A percentile compares a stretch with the other conserved stretches of the same genome.
phyloP scores from a whole-genome alignment of 202 grass and related monocot genomes.

The Hordeum pubiflorum region DNA sequence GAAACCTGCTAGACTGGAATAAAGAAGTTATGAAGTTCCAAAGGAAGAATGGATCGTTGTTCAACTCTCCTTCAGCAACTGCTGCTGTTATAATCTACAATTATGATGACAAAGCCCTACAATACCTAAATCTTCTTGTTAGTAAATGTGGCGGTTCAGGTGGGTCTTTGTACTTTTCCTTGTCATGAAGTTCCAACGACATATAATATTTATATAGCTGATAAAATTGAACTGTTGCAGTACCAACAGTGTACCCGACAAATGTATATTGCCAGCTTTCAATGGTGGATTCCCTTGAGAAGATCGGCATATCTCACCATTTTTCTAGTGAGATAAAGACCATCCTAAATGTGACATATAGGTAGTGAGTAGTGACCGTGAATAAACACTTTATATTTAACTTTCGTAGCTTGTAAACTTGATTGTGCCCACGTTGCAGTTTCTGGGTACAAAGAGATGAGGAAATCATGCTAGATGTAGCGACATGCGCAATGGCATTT shows the following conservation, averaged over 20 bases:
- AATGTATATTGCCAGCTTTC: slow-evolving; percentile 27
- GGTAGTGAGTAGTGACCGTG: slow-evolving; percentile 22
- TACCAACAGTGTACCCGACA: slow-evolving; percentile 35
- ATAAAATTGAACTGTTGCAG: slow-evolving; percentile 20
- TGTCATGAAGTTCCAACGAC: not conserved
- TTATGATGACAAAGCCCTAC: no score
- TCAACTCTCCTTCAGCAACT: no score
- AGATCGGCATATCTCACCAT: slow-evolving; percentile 41
- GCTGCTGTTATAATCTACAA: no score
- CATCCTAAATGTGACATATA: slow-evolving; percentile 51
- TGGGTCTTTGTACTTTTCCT: not conserved
- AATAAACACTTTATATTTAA: not conserved
- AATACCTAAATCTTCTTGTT: not conserved
- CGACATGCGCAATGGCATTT: slow-evolving; percentile 25
- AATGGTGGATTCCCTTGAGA: slow-evolving; percentile 41
- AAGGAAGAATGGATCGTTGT: no score
- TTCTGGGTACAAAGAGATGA: slow-evolving; percentile 58
- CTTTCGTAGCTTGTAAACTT: not conserved
- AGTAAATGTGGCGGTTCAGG: slow-evolving; percentile 37
- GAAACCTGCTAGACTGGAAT: no score
- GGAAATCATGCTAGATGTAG: slow-evolving; percentile 38
- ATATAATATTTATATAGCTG: not conserved
- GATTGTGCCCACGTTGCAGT: slow-evolving; percentile 31
- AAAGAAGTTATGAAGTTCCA: no score
- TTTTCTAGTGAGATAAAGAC: slow-evolving; percentile 45